Evolutionary conservation across 73 alveolate genomes (phyloP).

Genomic region (Effrenium voratum): DNA sequence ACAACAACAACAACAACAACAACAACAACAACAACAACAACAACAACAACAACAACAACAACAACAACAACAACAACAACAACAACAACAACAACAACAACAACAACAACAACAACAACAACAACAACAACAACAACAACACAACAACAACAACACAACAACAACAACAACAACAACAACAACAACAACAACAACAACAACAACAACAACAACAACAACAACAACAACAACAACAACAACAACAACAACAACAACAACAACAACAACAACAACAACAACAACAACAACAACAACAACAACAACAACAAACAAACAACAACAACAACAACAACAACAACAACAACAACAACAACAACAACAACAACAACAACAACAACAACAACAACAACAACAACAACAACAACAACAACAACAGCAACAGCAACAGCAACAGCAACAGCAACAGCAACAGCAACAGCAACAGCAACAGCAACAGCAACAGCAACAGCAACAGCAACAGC

Average conservation of each 20-base stretch:
- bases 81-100: neutral
- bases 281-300: neutral
- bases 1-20: neutral
- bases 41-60: neutral
- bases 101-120: neutral
- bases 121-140: neutral
- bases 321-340: neutral
- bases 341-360: neutral
- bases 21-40: neutral
- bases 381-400: neutral
- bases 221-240: neutral
- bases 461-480: neutral
- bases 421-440: neutral
- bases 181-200: no score
- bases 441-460: neutral
- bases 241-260: neutral
- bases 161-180: no score
- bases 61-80: neutral
- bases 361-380: neutral
- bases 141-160: no score
- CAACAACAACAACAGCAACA: neutral
- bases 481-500: neutral
- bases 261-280: neutral
- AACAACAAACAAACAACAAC: neutral
- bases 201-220: no score